Evolutionary conservation across 208 protist species (phyloP), one percentile per base, ranked within the genome.

Genomic region (Balamuthia mandrillaris): DNA sequence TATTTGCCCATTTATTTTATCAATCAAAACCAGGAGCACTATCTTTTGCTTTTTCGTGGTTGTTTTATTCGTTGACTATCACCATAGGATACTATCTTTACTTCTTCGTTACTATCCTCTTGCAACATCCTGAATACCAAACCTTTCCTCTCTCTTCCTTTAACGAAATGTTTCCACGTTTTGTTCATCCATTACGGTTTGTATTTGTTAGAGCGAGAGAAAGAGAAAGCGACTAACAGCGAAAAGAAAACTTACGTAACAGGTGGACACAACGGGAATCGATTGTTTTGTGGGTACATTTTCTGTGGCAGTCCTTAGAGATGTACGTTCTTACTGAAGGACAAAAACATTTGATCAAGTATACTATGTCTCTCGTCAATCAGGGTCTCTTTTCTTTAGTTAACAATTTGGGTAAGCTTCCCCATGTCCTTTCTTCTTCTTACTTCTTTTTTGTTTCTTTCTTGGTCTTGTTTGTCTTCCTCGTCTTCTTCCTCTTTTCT

Each of bases 281-380:
- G 16, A 44, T 51, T 12, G 14, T 75, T 6, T 44, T 75, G n/a
- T 29, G 45, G 35, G n/a, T 37, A 1, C 65, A 75, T 37, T 75
- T 75, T 44, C 52, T 54, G 27, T 75, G 65, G 65, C 65, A 75
- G 39, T 54, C 41, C 42, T 21, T 75, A 12, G 41, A 75, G n/a
- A 75, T 75, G 65, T 75, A 75, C 65, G n/a, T 75, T 9, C 65
- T 75, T 29, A 75, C 65, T 3, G 65, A 75, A 44, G 65, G 65
- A 75, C 65, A 75, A 24, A 75, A 75, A 44, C 37, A 75, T 27
- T 31, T 75, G 12, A 37, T 75, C 42, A 45, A 51, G 39, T 44
- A 44, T 37, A 75, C 65, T 18, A 37, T 54, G 33, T 54, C 65
- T 4, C 42, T 75, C 41, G 65, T 33, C 41, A 16, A 75, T 31